Conservation (phyloP, 345 rosid genomes). For the Hypericum androsaemum region DNA sequence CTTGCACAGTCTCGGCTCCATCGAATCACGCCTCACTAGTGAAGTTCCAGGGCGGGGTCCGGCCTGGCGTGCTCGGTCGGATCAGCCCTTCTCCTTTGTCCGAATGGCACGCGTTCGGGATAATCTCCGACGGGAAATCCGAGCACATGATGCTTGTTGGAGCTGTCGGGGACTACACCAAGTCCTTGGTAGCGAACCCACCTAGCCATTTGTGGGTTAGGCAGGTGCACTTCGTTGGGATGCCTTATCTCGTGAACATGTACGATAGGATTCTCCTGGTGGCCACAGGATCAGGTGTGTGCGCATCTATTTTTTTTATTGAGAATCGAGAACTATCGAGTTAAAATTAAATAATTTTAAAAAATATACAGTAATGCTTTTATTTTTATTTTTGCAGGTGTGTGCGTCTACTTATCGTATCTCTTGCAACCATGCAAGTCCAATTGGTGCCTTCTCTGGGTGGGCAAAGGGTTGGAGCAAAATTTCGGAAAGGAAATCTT, state of each 20-base stretch:
- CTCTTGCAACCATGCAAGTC: constrained; percentile 59
- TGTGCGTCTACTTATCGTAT: constrained; percentile 67
- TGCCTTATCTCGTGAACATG: constrained; percentile 69
- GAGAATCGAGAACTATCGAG: too few species aligned
- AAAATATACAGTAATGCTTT: background rate
- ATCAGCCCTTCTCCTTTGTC: constrained; percentile 89
- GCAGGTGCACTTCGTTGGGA: constrained; percentile 62
- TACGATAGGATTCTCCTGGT: constrained; percentile 65
- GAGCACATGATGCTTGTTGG: constrained; percentile 90
- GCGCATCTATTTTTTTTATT: background rate
- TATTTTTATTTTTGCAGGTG: background rate
- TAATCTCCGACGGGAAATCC: constrained; percentile 56
- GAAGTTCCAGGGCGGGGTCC: constrained; percentile 56
- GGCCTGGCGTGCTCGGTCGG: constrained; percentile 68
- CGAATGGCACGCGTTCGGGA: constrained; percentile 92
- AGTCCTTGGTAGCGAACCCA: constrained; percentile 45
- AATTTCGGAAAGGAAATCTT: constrained; percentile 62
- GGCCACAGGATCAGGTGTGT: constrained; percentile 74
- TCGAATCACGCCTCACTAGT: constrained; percentile 75
- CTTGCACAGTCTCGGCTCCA: constrained; percentile 39
- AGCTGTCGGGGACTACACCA: constrained; percentile 82
- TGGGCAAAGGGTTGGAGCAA: constrained; percentile 62
- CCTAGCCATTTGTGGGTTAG: constrained; percentile 80
- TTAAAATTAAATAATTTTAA: too few species aligned
- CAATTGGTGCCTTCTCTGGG: constrained; percentile 55